Base-by-base conservation (phyloP, 108 stramenopile genomes). In the Stephanodiscus triporus region DNA sequence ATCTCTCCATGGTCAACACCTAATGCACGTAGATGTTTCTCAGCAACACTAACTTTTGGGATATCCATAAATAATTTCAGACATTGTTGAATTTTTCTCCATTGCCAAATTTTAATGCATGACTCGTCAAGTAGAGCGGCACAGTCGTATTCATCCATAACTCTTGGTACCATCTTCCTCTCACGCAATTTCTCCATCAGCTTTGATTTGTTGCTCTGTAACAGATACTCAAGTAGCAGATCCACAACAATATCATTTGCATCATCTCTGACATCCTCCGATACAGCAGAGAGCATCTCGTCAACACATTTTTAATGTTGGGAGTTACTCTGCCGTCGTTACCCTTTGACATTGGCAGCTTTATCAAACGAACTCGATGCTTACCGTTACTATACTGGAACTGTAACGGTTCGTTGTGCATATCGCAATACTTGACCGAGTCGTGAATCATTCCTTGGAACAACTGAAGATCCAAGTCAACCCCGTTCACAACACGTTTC, bases 131-230 rank as follows among this genome's bases (percentile, higher is more conserved):
- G 32, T 34, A 34, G 32, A 34, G 32, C 32, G 5, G 58, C 58
- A 59, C 58, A 59, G 30, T 59, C 27, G 4, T 34, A 59, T 59
- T 29, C 58, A 59, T 59, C 58, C 58, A 59, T 59, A 29, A 59
- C 58, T 36, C 32, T 59, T 1, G 58, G 58, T 19, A 59, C 30
- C 27, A 59, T 19, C 19, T 32, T 19, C 19, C 58, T 34, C n/a
- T 29, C 58, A 19, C 58, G 32, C n/a, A 59, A 36, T 59, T 59
- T 59, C 53, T 59, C 30, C 30, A 36, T 59, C 32, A 32, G 19
- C 32, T 59, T 59, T 59, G 58, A 16, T 34, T 36, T 13, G 30
- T 59, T 29, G 30, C 32, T 59, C 30, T 59, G 2, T 10, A 59
- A 32, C 27, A 59, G 58, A 17, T 59, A 59, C 16, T 36, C 58